phyloP scores from a whole-genome alignment of 495 filamentous ascomycete genomes.

The Daldinia grandis region DNA sequence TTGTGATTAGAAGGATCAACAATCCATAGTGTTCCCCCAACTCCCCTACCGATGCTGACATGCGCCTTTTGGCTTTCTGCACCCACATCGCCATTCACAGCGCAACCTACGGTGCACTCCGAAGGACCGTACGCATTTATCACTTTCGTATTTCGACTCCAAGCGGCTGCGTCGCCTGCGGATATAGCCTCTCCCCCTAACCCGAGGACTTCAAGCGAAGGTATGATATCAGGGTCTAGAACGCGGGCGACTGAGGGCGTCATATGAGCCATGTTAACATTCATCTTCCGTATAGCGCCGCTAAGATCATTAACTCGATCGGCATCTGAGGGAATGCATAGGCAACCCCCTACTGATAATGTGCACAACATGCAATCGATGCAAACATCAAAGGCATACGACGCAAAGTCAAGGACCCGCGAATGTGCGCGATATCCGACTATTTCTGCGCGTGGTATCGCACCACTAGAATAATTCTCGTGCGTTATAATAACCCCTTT shows the following conservation, averaged over 20 bases:
- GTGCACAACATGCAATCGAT: conserved; percentile 62
- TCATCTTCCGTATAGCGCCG: conserved; percentile 48
- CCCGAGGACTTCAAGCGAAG: conserved; percentile 50
- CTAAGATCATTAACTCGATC: conserved; percentile 55
- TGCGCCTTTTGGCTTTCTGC: conserved; percentile 40
- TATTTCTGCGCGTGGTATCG: conserved; percentile 50
- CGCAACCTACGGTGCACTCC: conserved; percentile 62
- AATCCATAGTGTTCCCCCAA: conserved; percentile 62
- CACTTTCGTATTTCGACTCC: conserved; percentile 50
- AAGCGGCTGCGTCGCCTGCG: conserved; percentile 49
- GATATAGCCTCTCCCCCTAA: conserved; percentile 54
- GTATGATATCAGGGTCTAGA: conserved; percentile 52
- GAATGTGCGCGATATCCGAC: conserved; percentile 52
- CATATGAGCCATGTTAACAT: conserved; percentile 55
- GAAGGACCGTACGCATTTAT: conserved; percentile 69
- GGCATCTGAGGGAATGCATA: conserved; percentile 68
- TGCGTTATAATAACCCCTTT: conserved; percentile 58
- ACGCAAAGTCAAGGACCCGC: conserved; percentile 59
- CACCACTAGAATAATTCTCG: conserved; percentile 53
- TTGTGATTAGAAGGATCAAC: conserved; percentile 63
- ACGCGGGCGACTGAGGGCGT: conserved; percentile 65
- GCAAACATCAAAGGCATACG: conserved; percentile 61
- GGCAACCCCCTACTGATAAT: conserved; percentile 63
- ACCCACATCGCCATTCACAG: conserved; percentile 49
- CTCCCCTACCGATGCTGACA: conserved; percentile 55